Evolutionary conservation across 2,329 filamentous ascomycete species (phyloP).

Genomic region (Macroventuria anomochaeta): DNA sequence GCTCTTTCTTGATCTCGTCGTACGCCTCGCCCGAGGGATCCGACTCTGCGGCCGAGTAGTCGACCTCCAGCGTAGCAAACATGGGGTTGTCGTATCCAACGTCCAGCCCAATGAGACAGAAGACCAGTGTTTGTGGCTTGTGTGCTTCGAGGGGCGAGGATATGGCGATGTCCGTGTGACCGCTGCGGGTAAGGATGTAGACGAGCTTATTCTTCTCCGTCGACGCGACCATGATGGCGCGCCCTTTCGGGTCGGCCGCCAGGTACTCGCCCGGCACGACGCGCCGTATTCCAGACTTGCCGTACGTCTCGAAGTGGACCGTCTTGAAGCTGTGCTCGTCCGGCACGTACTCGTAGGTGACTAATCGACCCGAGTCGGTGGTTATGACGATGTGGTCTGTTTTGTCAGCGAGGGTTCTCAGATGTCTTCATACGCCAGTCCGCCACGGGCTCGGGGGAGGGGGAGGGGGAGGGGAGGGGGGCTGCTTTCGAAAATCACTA

Average conservation of each 20-base stretch:
- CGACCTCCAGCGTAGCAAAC: constrained; percentile 92
- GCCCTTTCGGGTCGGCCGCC: constrained; percentile 91
- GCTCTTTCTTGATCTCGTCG: constrained; percentile 81
- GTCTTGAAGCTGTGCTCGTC: constrained; percentile 86
- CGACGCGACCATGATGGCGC: constrained; percentile 91
- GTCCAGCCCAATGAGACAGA: constrained; percentile 85
- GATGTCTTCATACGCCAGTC: constrained; percentile 40
- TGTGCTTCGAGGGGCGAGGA: constrained; percentile 97
- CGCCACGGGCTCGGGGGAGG: constrained; percentile 34
- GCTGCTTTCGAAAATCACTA: constrained; percentile 57
- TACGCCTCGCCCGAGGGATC: constrained; percentile 85
- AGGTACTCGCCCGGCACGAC: constrained; percentile 96
- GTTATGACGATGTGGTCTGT: constrained; percentile 95
- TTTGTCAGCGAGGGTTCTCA: constrained; percentile 42
- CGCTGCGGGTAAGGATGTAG: constrained; percentile 95
- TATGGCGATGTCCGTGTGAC: constrained; percentile 92
- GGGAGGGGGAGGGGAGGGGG: no score
- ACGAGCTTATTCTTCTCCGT: constrained; percentile 99
- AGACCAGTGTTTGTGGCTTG: constrained; percentile 87
- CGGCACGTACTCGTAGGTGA: constrained; percentile 89
- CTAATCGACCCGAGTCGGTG: constrained; percentile 93
- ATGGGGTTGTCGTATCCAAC: constrained; percentile 97
- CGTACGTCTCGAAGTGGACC: constrained; percentile 95
- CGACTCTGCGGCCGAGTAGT: constrained; percentile 90
- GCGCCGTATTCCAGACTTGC: constrained; percentile 92